Evolutionary conservation across 345 rosid genomes (phyloP).

Genomic region (Brassica carinata): DNA sequence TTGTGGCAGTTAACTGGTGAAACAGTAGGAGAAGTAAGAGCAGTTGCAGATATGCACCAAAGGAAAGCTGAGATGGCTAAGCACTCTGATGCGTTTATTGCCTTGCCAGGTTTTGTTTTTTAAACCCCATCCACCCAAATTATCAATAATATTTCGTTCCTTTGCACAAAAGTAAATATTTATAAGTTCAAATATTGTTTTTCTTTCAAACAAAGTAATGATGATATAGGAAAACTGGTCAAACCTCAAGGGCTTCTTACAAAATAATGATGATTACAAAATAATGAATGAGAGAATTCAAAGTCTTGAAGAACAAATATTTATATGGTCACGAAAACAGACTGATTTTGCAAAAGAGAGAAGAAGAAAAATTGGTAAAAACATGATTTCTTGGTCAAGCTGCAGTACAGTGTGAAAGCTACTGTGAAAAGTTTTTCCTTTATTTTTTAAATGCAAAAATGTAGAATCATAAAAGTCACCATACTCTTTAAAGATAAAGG

Average conservation of each 20-base stretch:
- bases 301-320: not conserved
- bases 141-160: constrained; percentile 15
- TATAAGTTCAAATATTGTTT: constrained; percentile 9
- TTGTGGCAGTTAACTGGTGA: constrained; percentile 89
- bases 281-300: not conserved
- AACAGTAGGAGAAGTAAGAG: constrained; percentile 99
- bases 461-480: constrained; percentile 37
- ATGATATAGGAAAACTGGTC: constrained; percentile 22
- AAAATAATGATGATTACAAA: not conserved
- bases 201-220: constrained; percentile 34
- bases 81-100: constrained; percentile 99
- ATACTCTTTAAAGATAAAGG: constrained; percentile 39
- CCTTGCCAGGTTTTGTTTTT: constrained; percentile 88
- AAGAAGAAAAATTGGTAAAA: constrained; percentile 17
- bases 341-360: constrained; percentile 25
- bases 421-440: constrained; percentile 40
- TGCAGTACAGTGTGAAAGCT: constrained; percentile 47
- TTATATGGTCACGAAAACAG: not conserved
- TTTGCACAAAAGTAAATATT: not conserved
- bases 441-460: not conserved
- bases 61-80: constrained; percentile 99
- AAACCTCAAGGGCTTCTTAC: constrained; percentile 13
- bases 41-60: constrained; percentile 99
- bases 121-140: constrained; percentile 42
- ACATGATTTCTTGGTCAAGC: constrained; percentile 34